Evolutionary conservation across 2,329 filamentous ascomycete species (phyloP).

Genomic region (Teratosphaeria epicoccoides): DNA sequence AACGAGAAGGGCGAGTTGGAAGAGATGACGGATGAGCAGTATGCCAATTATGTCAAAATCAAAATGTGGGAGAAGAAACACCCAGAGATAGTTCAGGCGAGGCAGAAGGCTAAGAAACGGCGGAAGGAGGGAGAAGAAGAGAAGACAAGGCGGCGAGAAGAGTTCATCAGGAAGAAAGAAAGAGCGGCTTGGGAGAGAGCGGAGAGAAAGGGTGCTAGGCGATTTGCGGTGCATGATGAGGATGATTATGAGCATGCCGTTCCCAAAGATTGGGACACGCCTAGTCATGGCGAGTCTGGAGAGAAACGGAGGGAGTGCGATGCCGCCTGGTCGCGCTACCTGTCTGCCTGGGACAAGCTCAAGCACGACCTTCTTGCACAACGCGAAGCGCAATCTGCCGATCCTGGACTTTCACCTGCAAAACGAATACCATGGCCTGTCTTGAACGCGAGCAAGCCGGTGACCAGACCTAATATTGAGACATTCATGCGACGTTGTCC

Average conservation of each 20-base stretch:
- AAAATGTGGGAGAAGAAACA: conserved; percentile 96
- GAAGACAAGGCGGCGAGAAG: conserved; percentile 22
- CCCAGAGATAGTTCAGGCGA: conserved; percentile 69
- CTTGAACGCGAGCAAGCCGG: conserved; percentile 43
- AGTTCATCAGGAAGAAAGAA: conserved; percentile 33
- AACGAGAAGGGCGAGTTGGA: conserved; percentile 53
- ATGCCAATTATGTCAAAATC: conserved; percentile 69
- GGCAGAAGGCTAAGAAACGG: conserved; percentile 49
- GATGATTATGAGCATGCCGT: conserved; percentile 40
- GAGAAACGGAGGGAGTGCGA: conserved; percentile 13
- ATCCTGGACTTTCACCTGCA: conserved; percentile 13
- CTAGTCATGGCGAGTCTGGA: background rate
- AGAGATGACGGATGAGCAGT: conserved; percentile 86
- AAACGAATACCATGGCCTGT: conserved; percentile 62
- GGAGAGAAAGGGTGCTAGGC: conserved; percentile 26
- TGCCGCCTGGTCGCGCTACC: conserved; percentile 20
- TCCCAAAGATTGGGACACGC: background rate
- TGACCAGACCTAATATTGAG: conserved; percentile 51
- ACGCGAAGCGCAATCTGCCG: conserved; percentile 1
- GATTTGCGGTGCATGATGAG: conserved; percentile 35
- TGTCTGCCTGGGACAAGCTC: conserved; percentile 21
- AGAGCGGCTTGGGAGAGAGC: conserved; percentile 25
- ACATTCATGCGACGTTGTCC: conserved; percentile 57
- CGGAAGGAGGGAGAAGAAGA: conserved; percentile 37
- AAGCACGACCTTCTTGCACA: conserved; percentile 16